Conservation (phyloP, 768 basidiomycete genomes). For the Xerocomus potaroensis region DNA sequence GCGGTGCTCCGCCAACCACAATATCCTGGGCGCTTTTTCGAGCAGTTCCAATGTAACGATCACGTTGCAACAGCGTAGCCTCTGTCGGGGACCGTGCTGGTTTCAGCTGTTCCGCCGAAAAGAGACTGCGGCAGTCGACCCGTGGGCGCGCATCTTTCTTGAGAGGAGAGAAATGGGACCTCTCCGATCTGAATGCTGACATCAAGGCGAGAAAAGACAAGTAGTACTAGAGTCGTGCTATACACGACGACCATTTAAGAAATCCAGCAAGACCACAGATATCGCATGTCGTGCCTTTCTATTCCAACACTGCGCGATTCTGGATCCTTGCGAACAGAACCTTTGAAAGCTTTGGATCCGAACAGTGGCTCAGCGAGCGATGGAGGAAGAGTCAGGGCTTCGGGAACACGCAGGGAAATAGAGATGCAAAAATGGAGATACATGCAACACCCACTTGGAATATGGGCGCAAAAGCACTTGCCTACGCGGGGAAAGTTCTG, state of each 20-base stretch:
- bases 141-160: constrained; percentile 14
- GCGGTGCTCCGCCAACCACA: constrained; percentile 18
- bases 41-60: constrained; percentile 1
- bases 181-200: constrained; percentile 11
- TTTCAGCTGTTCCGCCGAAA: constrained; percentile 5
- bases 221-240: neutral
- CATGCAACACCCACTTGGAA: neutral
- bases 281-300: neutral
- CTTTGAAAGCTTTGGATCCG: constrained; percentile 1
- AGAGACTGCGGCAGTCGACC: constrained; percentile 21
- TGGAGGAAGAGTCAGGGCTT: neutral
- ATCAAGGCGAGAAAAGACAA: constrained; percentile 12
- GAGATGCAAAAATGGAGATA: constrained; percentile 5
- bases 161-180: constrained; percentile 13
- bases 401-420: neutral
- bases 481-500: neutral
- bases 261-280: neutral
- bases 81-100: neutral
- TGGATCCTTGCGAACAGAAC: neutral
- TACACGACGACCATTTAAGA: constrained; percentile 8
- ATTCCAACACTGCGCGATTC: neutral
- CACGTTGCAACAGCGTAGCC: neutral
- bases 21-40: constrained; percentile 12
- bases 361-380: neutral
- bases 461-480: constrained; percentile 4